Conservation (phyloP, 148 eudicot genomes). For the Fallopia convolvulus region DNA sequence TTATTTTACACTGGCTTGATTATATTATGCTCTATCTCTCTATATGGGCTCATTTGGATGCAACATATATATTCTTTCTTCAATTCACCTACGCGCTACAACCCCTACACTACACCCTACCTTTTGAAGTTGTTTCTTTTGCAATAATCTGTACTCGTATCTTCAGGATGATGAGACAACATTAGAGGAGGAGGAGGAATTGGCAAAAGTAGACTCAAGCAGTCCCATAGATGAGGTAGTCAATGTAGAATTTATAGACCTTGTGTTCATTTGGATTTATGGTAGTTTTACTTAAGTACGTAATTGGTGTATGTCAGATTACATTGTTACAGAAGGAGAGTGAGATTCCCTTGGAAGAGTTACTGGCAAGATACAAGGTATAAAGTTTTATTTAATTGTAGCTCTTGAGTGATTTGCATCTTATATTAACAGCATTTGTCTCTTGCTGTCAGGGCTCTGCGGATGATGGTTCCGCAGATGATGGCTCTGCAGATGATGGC, state of each 20-base stretch:
- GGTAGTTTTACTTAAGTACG: neutral
- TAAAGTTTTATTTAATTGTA: neutral
- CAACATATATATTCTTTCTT: neutral
- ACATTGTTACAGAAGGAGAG: slow-evolving; percentile 12
- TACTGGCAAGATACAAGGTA: slow-evolving; percentile 13
- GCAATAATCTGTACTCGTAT: neutral
- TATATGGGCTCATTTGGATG: neutral
- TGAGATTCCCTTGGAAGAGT: slow-evolving; percentile 14
- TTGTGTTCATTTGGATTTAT: neutral
- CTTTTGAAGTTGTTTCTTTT: neutral
- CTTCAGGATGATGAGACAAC: slow-evolving; percentile 96
- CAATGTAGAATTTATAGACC: neutral
- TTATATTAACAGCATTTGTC: neutral
- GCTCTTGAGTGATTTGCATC: neutral
- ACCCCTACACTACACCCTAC: neutral
- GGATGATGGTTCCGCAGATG: neutral
- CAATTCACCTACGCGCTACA: neutral
- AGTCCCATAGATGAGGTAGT: slow-evolving; percentile 72
- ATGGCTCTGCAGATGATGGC: slow-evolving; percentile 16
- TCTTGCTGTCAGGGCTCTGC: neutral
- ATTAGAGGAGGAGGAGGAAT: slow-evolving; percentile 83
- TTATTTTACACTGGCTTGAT: neutral
- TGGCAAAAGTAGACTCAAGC: slow-evolving; percentile 60
- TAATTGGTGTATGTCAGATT: slow-evolving; percentile 11
- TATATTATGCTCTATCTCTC: neutral